Base-by-base conservation (phyloP, 306 rosid genomes). In the Begonia peltatifolia region DNA sequence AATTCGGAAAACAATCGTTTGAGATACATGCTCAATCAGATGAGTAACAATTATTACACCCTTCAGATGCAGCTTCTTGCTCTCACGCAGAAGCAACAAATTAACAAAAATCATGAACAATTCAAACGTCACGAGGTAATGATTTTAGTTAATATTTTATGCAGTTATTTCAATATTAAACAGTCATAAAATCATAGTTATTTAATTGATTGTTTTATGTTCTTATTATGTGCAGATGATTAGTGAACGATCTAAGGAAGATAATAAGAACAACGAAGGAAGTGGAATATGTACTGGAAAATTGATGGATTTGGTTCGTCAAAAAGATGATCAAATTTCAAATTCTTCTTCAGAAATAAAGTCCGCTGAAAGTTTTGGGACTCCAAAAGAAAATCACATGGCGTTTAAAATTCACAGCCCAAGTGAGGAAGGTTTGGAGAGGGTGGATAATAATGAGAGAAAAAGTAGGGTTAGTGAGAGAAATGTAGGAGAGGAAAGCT, bases 1-100 rank as follows among this genome's bases (percentile, higher is more conserved):
- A 75, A 53, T 36, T 64, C 50, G 42, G 83, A 78, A 54, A 82
- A 82, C 50, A 72, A 64, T 47, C 67, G 73, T 12, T 50, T 82
- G 57, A 78, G 67, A 72, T 75, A 60, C 17, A 35, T 60, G 69
- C 55, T 82, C 52, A 65, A 57, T 48, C 72, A 82, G 60, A 55
- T 67, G 42, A 75, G 70, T 70, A 59, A 46, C 14, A 66, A 73
- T 59, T 75, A 63, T 67, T 63, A 57, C 47, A 41, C 65, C 61
- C 62, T 82, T 7, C 74, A 64, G 61, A 46, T 64, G 62, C 80
- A 73, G 13, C 20, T 75, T 13, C 48, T 30, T 47, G 50, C 63
- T 14, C 48, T 70, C 25, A 50, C 14, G 68, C 74, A 70, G 53
- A 46, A 41, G 53, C 70, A 66, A 14, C 62, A 60, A 12, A 52